Evolutionary conservation across 768 basidiomycete species (phyloP).

Genomic region (Ramaria rubella): DNA sequence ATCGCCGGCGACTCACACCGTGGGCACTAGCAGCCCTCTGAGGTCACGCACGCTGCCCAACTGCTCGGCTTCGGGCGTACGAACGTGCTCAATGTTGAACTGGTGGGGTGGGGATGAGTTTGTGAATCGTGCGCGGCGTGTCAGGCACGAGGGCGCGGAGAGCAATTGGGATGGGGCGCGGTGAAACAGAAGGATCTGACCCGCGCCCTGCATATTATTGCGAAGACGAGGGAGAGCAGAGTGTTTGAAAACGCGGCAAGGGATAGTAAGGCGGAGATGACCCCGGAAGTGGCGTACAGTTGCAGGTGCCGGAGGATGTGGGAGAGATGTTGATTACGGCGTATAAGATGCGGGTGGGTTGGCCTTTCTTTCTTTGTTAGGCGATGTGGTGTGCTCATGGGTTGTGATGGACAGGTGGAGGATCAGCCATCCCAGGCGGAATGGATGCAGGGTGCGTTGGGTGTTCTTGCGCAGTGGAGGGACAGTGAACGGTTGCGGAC

Average conservation of each 20-base stretch:
- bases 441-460: constrained; percentile 66
- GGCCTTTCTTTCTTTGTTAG: neutral
- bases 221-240: constrained; percentile 52
- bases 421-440: constrained; percentile 63
- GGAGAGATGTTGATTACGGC: constrained; percentile 74
- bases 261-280: constrained; percentile 42
- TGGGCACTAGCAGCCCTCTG: constrained; percentile 54
- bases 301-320: constrained; percentile 68
- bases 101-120: constrained; percentile 63
- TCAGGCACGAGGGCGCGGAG: constrained; percentile 53
- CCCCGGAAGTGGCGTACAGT: constrained; percentile 63
- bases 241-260: constrained; percentile 46
- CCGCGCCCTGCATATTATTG: constrained; percentile 63
- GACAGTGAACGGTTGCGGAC: constrained; percentile 65
- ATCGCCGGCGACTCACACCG: constrained; percentile 55
- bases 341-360: constrained; percentile 57
- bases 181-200: constrained; percentile 49
- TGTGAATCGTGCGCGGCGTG: constrained; percentile 62
- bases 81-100: constrained; percentile 55
- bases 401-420: constrained; percentile 45
- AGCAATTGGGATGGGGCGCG: constrained; percentile 36
- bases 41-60: constrained; percentile 41
- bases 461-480: constrained; percentile 66
- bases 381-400: neutral
- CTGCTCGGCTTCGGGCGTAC: constrained; percentile 64